Base-by-base conservation (phyloP, 441 rosid species). In the Viola pubescens region DNA sequence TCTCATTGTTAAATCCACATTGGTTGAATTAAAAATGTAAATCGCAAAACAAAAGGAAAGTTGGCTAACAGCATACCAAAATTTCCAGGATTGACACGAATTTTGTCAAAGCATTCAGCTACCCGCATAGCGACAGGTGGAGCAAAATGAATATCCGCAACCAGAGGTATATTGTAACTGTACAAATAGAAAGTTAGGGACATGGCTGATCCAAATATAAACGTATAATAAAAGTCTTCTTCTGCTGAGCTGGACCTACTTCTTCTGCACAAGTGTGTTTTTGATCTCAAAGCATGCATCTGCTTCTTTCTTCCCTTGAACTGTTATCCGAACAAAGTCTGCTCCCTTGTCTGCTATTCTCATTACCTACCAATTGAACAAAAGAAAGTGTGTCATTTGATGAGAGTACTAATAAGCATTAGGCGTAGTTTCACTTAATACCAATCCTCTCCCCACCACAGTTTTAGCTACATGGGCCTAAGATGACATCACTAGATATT, bases 61-160 rank as follows among this genome's bases (percentile, higher is more conserved):
- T 9, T 9, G 34, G 49, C 5, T 9, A 59, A 42, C 46, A 40
- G 47, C 61, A 40, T 83, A 92, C 98, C 98, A 53, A 92, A 92
- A 59, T 92, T 92, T 79, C 98, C 97, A 0, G 98, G 98, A 81
- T 92, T 92, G 66, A 92, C 97, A 56, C 97, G 97, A 69, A 92
- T 89, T 73, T 92, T 92, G 64, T 92, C 97, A 64, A 92, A 92
- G 79, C 98, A 92, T 71, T 92, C 98, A 64, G 94, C 82, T 38
- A 89, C 96, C 50, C 97, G 74, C 63, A 92, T 56, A 44, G 98
- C 98, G 66, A 92, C 80, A 13, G 89, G 7, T 65, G 98, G 98
- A 37, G 98, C 97, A 73, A 92, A 92, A 78, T 89, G 98, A 61
- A 92, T 89, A 75, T 92, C 98, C 41, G 98, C 98, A 52, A 92